Base-by-base conservation (phyloP, 495 filamentous ascomycete genomes). In the Cercophora scortea region DNA sequence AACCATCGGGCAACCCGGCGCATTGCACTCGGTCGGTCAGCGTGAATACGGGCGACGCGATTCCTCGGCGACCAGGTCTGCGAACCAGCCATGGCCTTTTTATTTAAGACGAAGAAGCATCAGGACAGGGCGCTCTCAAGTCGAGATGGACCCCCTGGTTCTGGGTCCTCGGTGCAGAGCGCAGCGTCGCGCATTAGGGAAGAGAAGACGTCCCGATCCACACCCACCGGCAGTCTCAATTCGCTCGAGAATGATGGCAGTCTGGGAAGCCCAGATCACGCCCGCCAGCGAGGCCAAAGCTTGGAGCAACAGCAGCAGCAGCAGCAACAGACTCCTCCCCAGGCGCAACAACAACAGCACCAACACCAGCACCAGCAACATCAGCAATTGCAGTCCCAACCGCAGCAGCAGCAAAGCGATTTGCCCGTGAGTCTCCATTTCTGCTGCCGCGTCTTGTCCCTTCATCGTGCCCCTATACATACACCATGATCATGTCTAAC, bases 21-120 rank as follows among this genome's bases (percentile, higher is more conserved):
- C 49, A 42, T 38, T 45, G 32, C 50, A 25, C 5, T 25, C 25
- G 25, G 25, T 25, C 25, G 25, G 25, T 25, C 25, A 25, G 25
- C 25, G 25, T n/a, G 8, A 40, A 51, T 11, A 6, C 47, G 42
- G 19, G n/a, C 49, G 52, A 48, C 52, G 33, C 13, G 36, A 8
- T 45, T 49, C 42, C 40, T 18, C 25, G 51, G 47, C 32, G 43
- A 50, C 18, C 51, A 32, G 43, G 17, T 45, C 17, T 39, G 46
- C 7, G 19, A 44, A 50, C 25, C 46, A 70, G 70, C 64, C 64
- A 88, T 88, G 84, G 81, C 82, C 51, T 88, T 87, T 67, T 76
- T 88, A 54, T 86, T 86, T 74, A 84, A 84, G 67, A 82, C 79
- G 47, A 85, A 84, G 67, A 86, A 86, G 68, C 73, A 80, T 53